Evolutionary conservation across 192 early-diverging fungal genomes (phyloP).

Genomic region (Globomyces pollinis-pini): DNA sequence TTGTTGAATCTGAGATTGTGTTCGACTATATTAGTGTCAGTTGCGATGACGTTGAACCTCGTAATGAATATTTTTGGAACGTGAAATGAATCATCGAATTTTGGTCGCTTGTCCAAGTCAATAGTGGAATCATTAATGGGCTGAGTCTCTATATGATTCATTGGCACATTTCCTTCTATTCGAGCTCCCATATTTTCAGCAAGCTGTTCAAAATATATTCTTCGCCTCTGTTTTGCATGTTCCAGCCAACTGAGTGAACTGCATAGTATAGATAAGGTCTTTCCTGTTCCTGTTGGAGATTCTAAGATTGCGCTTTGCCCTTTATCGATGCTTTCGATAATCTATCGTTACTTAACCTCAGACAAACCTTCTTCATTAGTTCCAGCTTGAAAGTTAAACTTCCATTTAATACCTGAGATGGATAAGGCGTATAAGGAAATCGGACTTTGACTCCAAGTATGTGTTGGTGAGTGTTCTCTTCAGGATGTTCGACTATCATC

Average conservation of each 20-base stretch:
- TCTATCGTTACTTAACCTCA: neutral
- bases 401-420: neutral
- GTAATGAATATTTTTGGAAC: neutral
- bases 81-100: too few species aligned
- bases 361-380: neutral
- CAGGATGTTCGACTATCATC: neutral
- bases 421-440: neutral
- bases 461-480: too few species aligned
- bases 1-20: conserved; percentile 25
- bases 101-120: too few species aligned
- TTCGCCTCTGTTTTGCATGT: conserved; percentile 1
- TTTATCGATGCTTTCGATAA: neutral
- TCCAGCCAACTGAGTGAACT: conserved; percentile 13
- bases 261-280: conserved; percentile 15
- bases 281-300: conserved; percentile 9
- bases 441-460: neutral
- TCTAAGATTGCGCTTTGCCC: conserved; percentile 7
- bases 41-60: conserved; percentile 3
- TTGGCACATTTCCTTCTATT: neutral
- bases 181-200: neutral
- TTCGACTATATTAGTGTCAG: conserved; percentile 8
- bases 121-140: too few species aligned
- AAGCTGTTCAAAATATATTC: neutral
- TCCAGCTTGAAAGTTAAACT: too few species aligned
- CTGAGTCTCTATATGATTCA: neutral